A percentile compares a stretch with the other conserved stretches of the same genome.
phyloP scores from a whole-genome alignment of 331 rosid genomes.

The Stylosanthes scabra region DNA sequence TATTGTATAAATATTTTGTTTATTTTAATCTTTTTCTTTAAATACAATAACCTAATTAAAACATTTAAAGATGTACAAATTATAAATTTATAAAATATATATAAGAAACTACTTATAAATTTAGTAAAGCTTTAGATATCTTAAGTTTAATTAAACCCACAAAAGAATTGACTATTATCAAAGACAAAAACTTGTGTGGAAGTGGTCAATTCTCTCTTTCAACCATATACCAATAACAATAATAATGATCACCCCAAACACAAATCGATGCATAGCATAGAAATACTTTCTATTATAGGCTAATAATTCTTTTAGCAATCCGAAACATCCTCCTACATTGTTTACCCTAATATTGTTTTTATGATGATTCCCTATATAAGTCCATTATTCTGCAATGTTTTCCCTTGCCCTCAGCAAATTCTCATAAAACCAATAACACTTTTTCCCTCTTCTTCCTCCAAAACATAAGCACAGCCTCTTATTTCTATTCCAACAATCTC shows the following conservation, averaged over 20 bases:
- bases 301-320: slow-evolving; percentile 16
- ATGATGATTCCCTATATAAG: slow-evolving; percentile 25
- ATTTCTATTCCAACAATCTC: slow-evolving; percentile 21
- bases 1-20: too few relatives aligned
- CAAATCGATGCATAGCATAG: background rate
- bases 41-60: too few relatives aligned
- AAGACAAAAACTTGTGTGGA: too few relatives aligned
- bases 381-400: background rate
- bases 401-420: slow-evolving; percentile 35
- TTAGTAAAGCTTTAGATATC: too few relatives aligned
- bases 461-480: background rate
- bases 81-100: too few relatives aligned
- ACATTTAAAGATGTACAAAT: too few relatives aligned
- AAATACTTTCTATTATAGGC: slow-evolving; percentile 12
- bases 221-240: background rate
- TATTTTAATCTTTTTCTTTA: too few relatives aligned
- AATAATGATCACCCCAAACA: too few relatives aligned
- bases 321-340: slow-evolving; percentile 38
- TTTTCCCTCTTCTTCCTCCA: background rate
- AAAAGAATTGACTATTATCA: too few relatives aligned
- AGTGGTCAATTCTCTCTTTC: too few relatives aligned
- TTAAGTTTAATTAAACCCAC: too few relatives aligned
- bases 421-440: background rate
- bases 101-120: too few relatives aligned
- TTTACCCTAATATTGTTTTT: background rate